Conservation (phyloP, 2,329 filamentous ascomycete species). For the Domatiomyces globalis region DNA sequence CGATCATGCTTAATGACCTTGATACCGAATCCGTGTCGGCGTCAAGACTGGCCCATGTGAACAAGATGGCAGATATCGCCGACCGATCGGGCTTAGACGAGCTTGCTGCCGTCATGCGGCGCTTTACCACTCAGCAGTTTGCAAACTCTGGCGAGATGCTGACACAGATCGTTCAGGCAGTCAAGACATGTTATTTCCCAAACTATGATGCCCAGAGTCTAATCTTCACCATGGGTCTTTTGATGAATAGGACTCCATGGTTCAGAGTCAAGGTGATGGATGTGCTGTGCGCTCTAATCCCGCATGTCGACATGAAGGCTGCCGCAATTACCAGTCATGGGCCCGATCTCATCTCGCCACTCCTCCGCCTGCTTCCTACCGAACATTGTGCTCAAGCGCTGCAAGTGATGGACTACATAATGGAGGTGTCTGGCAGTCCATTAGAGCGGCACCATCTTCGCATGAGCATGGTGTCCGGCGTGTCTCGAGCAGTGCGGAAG, state of each 20-base stretch:
- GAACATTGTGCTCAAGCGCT: slow-evolving; percentile 88
- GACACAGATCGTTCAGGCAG: slow-evolving; percentile 54
- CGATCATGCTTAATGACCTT: slow-evolving; percentile 62
- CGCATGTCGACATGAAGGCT: slow-evolving; percentile 84
- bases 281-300: slow-evolving; percentile 69
- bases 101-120: neutral
- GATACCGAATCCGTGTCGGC: slow-evolving; percentile 1
- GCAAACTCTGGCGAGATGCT: slow-evolving; percentile 62
- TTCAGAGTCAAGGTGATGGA: slow-evolving; percentile 90
- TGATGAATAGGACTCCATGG: slow-evolving; percentile 80
- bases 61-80: slow-evolving; percentile 57
- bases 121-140: slow-evolving; percentile 46
- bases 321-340: slow-evolving; percentile 81
- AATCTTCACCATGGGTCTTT: slow-evolving; percentile 76
- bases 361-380: slow-evolving; percentile 77
- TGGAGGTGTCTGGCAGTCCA: slow-evolving; percentile 80
- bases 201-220: slow-evolving; percentile 70
- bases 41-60: slow-evolving; percentile 40
- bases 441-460: slow-evolving; percentile 89
- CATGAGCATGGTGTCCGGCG: slow-evolving; percentile 93
- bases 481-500: slow-evolving; percentile 73
- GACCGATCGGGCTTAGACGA: slow-evolving; percentile 53
- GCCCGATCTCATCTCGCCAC: slow-evolving; percentile 84
- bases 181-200: slow-evolving; percentile 68
- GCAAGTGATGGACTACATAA: slow-evolving; percentile 83